Evolutionary conservation across 75 land plant genomes (phyloP).

Genomic region (Selaginella moellendorffii): DNA sequence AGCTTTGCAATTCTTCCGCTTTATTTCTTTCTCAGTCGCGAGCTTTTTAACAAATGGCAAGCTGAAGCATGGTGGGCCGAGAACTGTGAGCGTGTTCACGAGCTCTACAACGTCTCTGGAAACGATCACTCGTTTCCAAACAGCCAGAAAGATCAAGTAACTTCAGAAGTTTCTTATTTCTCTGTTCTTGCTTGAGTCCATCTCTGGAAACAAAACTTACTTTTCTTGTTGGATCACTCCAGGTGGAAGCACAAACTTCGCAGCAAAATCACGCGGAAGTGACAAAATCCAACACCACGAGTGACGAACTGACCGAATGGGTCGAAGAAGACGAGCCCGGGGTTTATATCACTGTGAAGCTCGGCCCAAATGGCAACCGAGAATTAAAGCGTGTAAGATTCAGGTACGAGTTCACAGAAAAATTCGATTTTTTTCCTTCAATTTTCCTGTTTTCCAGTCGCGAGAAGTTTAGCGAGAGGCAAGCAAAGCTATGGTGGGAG

Average conservation of each 20-base stretch:
- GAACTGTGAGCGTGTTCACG: slow-evolving; percentile 83
- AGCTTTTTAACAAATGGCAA: slow-evolving; percentile 88
- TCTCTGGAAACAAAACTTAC: background rate
- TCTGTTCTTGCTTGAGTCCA: background rate
- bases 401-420: slow-evolving; percentile 17
- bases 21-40: slow-evolving; percentile 39
- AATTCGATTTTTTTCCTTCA: background rate
- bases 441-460: slow-evolving; percentile 53
- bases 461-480: slow-evolving; percentile 41
- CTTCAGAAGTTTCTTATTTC: background rate
- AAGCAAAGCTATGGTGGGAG: slow-evolving; percentile 77
- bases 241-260: background rate
- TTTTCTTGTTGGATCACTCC: background rate
- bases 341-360: slow-evolving; percentile 64
- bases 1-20: slow-evolving; percentile 1
- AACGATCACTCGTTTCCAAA: slow-evolving; percentile 17
- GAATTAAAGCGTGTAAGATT: slow-evolving; percentile 78
- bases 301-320: slow-evolving; percentile 47
- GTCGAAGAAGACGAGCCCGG: slow-evolving; percentile 87
- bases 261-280: background rate
- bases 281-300: slow-evolving; percentile 1
- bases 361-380: slow-evolving; percentile 31
- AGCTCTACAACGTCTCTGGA: slow-evolving; percentile 62
- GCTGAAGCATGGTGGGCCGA: slow-evolving; percentile 98
- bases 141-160: slow-evolving; percentile 13